Conservation (phyloP, 2,329 filamentous ascomycete species). For the Hypoxylon sp. region DNA sequence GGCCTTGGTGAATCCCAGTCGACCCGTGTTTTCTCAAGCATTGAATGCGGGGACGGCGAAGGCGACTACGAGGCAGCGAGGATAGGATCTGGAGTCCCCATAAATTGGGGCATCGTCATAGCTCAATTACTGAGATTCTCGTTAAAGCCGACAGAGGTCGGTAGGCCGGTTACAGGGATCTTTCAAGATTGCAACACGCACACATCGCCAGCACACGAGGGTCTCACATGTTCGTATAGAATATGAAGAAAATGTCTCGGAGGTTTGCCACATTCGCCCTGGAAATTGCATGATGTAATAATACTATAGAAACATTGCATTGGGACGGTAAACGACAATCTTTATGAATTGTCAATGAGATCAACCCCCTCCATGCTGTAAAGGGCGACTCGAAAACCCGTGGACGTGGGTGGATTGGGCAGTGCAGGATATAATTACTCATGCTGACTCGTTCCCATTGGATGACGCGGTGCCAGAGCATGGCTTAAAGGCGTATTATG, state of each 20-base stretch:
- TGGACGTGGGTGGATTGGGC: conserved; percentile 26
- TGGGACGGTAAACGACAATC: neutral
- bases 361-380: conserved; percentile 32
- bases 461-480: conserved; percentile 13
- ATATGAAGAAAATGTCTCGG: conserved; percentile 32
- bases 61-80: conserved; percentile 32
- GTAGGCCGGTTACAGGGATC: conserved; percentile 1
- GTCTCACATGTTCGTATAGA: conserved; percentile 29
- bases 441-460: conserved; percentile 26
- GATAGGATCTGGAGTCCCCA: conserved; percentile 21
- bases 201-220: conserved; percentile 22
- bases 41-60: neutral
- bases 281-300: conserved; percentile 29
- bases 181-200: conserved; percentile 17
- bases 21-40: neutral
- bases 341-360: conserved; percentile 27
- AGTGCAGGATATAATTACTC: conserved; percentile 39
- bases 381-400: conserved; percentile 6
- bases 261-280: conserved; percentile 26
- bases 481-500: conserved; percentile 15
- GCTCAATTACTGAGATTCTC: conserved; percentile 31
- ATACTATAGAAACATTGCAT: conserved; percentile 11
- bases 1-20: conserved; percentile 1
- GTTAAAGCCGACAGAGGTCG: conserved; percentile 10
- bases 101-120: conserved; percentile 19